Conservation (phyloP, 2,329 filamentous ascomycete species). For the Aspergillus ochraceoroseus region DNA sequence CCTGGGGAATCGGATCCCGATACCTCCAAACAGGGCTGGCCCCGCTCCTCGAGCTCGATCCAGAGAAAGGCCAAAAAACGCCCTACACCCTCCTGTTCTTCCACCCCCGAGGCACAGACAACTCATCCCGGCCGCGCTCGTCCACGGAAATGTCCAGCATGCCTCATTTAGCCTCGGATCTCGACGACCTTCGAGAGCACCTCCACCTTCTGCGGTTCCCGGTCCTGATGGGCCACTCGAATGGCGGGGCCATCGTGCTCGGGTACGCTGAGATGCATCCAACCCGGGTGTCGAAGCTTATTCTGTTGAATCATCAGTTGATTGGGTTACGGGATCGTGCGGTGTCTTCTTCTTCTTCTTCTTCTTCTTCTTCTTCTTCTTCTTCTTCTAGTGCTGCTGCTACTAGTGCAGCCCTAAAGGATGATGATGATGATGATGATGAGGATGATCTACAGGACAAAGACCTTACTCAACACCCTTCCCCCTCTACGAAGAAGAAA, state of each 20-base stretch:
- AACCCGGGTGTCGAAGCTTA: constrained; percentile 16
- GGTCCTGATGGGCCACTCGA: constrained; percentile 24
- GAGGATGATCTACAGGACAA: too few species aligned
- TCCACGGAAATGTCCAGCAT: constrained; percentile 20
- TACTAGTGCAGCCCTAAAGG: too few species aligned
- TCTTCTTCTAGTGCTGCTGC: too few species aligned
- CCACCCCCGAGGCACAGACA: constrained; percentile 27
- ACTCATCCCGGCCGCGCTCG: constrained; percentile 7
- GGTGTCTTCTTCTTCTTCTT: too few species aligned
- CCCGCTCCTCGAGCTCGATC: constrained; percentile 10
- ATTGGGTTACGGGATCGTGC: constrained; percentile 16
- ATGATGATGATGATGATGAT: too few species aligned
- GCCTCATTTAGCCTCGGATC: constrained; percentile 15
- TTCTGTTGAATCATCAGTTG: constrained; percentile 25
- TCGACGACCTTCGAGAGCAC: constrained; percentile 26
- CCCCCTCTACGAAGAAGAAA: background rate
- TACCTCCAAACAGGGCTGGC: constrained; percentile 22
- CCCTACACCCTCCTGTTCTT: constrained; percentile 24
- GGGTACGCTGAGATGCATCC: constrained; percentile 27
- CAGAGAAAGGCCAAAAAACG: background rate
- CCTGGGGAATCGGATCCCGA: constrained; percentile 24
- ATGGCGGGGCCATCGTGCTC: constrained; percentile 28
- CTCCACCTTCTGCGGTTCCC: constrained; percentile 20
- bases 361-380: too few species aligned
- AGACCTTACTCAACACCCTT: too few species aligned